Conservation (phyloP, 2,329 filamentous ascomycete genomes). For the Fusarium dimerum region DNA sequence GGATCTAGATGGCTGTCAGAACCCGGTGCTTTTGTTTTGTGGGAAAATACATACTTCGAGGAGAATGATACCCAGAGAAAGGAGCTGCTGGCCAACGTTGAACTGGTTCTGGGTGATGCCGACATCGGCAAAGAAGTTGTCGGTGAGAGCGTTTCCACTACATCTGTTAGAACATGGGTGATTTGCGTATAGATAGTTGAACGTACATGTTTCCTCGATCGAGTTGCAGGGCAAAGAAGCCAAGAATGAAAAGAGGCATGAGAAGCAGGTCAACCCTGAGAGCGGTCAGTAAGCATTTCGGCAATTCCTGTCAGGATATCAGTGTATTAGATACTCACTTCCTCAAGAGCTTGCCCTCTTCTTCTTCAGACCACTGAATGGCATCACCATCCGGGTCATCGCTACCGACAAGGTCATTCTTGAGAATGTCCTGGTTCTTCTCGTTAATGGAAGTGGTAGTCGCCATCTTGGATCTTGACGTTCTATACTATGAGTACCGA, state of each 20-base stretch:
- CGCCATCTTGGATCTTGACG: background rate
- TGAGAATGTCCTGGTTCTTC: constrained; percentile 2
- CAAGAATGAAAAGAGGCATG: constrained; percentile 46
- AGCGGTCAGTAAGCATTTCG: background rate
- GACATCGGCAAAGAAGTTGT: constrained; percentile 44
- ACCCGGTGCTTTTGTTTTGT: background rate
- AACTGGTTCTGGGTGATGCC: constrained; percentile 47
- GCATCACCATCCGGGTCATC: constrained; percentile 1
- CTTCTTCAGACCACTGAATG: constrained; percentile 24
- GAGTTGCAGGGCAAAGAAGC: constrained; percentile 45
- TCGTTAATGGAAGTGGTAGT: background rate
- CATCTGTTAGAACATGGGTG: background rate
- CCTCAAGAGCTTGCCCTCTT: constrained; percentile 26
- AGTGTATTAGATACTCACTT: constrained; percentile 17
- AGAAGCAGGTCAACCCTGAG: constrained; percentile 44
- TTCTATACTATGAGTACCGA: background rate
- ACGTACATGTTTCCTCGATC: constrained; percentile 37
- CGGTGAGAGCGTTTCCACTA: constrained; percentile 41
- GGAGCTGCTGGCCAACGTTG: constrained; percentile 46
- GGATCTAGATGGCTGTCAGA: constrained; percentile 31
- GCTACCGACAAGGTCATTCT: constrained; percentile 5
- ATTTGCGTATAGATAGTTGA: background rate
- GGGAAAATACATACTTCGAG: constrained; percentile 25
- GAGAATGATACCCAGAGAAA: constrained; percentile 47
- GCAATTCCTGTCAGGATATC: background rate